These are phyloP conservation scores for Cryptococcus sp. DNA, from an alignment of 1,284 basidiomycete species.

Conservation along the genomic window DNA sequence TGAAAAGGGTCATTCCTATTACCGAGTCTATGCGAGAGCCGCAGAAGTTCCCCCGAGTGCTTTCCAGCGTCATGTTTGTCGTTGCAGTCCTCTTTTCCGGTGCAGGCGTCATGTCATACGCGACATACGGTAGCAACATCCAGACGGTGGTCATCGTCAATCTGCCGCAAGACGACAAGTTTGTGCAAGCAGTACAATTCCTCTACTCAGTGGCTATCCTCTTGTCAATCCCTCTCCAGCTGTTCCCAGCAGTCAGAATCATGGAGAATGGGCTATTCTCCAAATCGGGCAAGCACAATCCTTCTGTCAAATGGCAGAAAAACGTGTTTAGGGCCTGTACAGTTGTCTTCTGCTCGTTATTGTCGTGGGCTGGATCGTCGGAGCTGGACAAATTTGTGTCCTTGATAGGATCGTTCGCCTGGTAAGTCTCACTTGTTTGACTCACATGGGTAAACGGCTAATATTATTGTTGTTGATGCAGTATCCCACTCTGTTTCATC, in stretches of 20 bases:
- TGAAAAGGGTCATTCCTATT: conserved; percentile 77
- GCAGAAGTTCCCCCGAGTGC: conserved; percentile 81
- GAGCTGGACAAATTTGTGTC: conserved; percentile 98
- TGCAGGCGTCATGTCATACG: conserved; percentile 84
- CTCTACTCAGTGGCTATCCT: conserved; percentile 88
- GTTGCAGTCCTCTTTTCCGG: conserved; percentile 77
- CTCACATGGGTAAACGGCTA: not conserved
- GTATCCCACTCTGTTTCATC: conserved; percentile 89
- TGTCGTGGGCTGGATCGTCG: conserved; percentile 81
- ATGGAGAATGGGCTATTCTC: conserved; percentile 96
- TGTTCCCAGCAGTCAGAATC: conserved; percentile 96
- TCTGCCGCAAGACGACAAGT: conserved; percentile 77
- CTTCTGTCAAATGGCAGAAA: conserved; percentile 74
- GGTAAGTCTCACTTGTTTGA: conserved; percentile 60
- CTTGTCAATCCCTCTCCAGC: conserved; percentile 88
- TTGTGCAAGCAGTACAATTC: conserved; percentile 85
- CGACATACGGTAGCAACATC: conserved; percentile 82
- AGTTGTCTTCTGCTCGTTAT: conserved; percentile 71
- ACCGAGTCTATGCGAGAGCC: conserved; percentile 95
- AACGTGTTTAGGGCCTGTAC: conserved; percentile 80
- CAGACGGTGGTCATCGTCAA: conserved; percentile 96
- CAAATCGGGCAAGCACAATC: conserved; percentile 67
- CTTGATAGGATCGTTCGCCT: conserved; percentile 90
- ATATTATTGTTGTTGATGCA: conserved; percentile 38
- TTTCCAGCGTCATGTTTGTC: conserved; percentile 84